Evolutionary conservation across 2,329 filamentous ascomycete species (phyloP).

Genomic region (Fusarium sp.): DNA sequence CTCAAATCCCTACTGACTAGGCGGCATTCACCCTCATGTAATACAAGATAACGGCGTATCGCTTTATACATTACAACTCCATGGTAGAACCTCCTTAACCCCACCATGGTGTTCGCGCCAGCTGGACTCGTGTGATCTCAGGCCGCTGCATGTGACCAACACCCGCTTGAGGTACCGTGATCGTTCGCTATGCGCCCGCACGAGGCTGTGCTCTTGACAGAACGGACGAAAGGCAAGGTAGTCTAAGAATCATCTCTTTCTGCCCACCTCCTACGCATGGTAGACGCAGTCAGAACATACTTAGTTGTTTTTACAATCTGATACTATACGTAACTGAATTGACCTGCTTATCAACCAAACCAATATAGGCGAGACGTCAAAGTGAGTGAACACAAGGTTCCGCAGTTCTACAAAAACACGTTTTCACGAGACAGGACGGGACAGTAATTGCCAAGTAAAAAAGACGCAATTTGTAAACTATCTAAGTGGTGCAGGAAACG

Average conservation of each 20-base stretch:
- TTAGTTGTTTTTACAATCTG: too few species aligned
- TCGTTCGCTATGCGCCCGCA: constrained; percentile 24
- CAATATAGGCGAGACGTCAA: background rate
- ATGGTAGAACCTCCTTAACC: constrained; percentile 1
- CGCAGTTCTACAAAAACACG: background rate
- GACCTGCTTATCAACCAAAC: background rate
- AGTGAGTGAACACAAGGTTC: background rate
- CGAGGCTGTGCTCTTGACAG: constrained; percentile 22
- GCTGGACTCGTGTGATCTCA: constrained; percentile 14
- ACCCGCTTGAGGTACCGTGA: constrained; percentile 9
- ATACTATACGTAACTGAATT: too few species aligned
- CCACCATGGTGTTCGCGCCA: constrained; percentile 4
- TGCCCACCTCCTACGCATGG: background rate
- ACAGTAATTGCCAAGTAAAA: constrained; percentile 16
- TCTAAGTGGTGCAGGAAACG: constrained; percentile 40
- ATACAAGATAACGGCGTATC: background rate
- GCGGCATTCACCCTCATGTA: background rate
- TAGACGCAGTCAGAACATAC: too few species aligned
- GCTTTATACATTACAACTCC: background rate
- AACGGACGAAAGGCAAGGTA: background rate
- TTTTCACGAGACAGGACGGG: background rate
- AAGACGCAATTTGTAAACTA: constrained; percentile 46
- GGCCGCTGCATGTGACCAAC: constrained; percentile 34
- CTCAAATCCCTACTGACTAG: background rate
- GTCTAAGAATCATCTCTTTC: background rate